phyloP scores from a whole-genome alignment of 257 asterid genomes.

The Solanum ossicruentum region DNA sequence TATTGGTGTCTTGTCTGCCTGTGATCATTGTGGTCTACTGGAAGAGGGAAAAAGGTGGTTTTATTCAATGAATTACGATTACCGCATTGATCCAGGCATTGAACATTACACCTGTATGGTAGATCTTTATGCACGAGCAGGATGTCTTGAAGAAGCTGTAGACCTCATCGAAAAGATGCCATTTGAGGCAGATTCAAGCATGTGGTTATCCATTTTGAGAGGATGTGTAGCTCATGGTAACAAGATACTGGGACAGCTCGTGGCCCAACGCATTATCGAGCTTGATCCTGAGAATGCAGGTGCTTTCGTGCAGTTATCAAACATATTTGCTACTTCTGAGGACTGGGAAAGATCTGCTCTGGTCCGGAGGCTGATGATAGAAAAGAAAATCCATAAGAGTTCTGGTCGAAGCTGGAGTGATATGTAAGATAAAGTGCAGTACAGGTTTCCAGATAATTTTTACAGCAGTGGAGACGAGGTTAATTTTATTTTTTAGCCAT shows the following conservation, averaged over 20 bases:
- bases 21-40: slow-evolving; percentile 85
- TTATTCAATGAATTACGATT: slow-evolving; percentile 40
- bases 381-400: slow-evolving; percentile 36
- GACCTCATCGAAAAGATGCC: slow-evolving; percentile 46
- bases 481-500: background rate
- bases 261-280: slow-evolving; percentile 37
- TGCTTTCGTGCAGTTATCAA: slow-evolving; percentile 67
- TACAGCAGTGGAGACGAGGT: background rate
- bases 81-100: slow-evolving; percentile 48
- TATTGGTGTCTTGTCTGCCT: slow-evolving; percentile 79
- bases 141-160: slow-evolving; percentile 52
- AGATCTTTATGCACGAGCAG: slow-evolving; percentile 69
- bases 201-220: slow-evolving; percentile 71
- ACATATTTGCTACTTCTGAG: slow-evolving; percentile 52
- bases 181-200: slow-evolving; percentile 45
- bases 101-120: slow-evolving; percentile 95
- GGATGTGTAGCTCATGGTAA: slow-evolving; percentile 65
- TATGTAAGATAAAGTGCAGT: background rate
- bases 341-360: slow-evolving; percentile 65
- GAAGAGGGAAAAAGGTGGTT: slow-evolving; percentile 76
- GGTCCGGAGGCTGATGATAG: slow-evolving; percentile 62
- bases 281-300: slow-evolving; percentile 65
- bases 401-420: slow-evolving; percentile 84
- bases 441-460: background rate
- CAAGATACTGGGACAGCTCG: slow-evolving; percentile 37